Conservation (phyloP, 208 protist species). For the Trypanosoma grayi region DNA sequence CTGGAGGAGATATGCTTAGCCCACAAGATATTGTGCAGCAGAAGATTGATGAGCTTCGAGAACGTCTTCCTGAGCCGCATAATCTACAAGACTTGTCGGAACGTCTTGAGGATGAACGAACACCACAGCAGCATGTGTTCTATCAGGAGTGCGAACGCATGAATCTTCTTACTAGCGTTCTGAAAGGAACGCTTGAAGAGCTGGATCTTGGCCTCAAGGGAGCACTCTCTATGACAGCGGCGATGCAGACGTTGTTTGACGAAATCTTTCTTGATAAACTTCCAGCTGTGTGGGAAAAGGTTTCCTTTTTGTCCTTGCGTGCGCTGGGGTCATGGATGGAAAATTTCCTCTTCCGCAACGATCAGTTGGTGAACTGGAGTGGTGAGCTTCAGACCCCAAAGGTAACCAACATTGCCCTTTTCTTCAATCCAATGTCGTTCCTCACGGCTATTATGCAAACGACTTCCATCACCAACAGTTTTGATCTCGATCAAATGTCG, state of each 20-base stretch:
- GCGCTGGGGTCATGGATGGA: conserved; percentile 95
- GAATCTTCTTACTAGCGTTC: conserved; percentile 94
- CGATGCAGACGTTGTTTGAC: conserved; percentile 93
- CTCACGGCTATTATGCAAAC: conserved; percentile 99
- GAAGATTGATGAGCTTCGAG: conserved; percentile 91
- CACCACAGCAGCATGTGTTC: conserved; percentile 97
- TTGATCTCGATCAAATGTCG: conserved; percentile 96
- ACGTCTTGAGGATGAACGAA: conserved; percentile 95
- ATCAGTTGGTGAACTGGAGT: conserved; percentile 95
- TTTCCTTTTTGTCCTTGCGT: conserved; percentile 96
- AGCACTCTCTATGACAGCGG: conserved; percentile 91
- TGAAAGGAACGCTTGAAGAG: conserved; percentile 94
- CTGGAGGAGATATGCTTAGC: conserved; percentile 82
- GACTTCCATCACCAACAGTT: conserved; percentile 96
- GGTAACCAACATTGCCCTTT: conserved; percentile 94
- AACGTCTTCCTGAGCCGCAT: conserved; percentile 89
- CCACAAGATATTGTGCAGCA: conserved; percentile 91
- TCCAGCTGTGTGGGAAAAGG: conserved; percentile 92
- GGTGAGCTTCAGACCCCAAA: conserved; percentile 92
- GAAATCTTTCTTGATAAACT: conserved; percentile 92
- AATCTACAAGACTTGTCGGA: conserved; percentile 92
- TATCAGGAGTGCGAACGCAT: conserved; percentile 98
- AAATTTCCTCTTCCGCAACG: conserved; percentile 94
- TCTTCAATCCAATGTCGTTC: conserved; percentile 99
- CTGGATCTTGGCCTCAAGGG: conserved; percentile 96